Evolutionary conservation across 1,284 basidiomycete genomes (phyloP).

Genomic region (Farysia itapuensis): DNA sequence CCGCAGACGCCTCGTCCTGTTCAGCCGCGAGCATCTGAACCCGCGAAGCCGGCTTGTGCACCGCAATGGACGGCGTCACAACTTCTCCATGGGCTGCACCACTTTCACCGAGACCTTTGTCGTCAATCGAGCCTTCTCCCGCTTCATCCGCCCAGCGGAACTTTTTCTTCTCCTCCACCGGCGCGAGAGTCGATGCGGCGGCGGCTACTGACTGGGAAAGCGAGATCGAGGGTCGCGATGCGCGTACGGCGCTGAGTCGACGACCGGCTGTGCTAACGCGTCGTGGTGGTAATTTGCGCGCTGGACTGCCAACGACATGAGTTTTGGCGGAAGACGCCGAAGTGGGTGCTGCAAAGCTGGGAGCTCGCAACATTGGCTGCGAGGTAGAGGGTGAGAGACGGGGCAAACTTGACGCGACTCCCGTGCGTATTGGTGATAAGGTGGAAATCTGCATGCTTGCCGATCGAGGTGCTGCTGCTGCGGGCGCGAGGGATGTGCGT

Average conservation of each 20-base stretch:
- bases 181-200: conserved; percentile 1
- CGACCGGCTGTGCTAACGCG: conserved; percentile 8
- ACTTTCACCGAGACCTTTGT: conserved; percentile 64
- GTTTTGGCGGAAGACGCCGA: conserved; percentile 23
- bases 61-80: not conserved
- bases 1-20: conserved; percentile 1
- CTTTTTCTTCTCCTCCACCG: conserved; percentile 66
- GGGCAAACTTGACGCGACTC: too few species aligned
- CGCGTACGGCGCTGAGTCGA: conserved; percentile 5
- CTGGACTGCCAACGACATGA: conserved; percentile 6
- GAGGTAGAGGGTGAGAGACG: too few species aligned
- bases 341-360: conserved; percentile 24
- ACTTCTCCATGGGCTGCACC: not conserved
- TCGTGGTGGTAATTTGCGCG: conserved; percentile 4
- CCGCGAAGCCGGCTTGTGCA: not conserved
- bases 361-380: not conserved
- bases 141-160: conserved; percentile 88
- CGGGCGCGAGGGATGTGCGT: not conserved
- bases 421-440: not conserved
- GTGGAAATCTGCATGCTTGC: conserved; percentile 14
- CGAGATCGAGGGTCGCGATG: not conserved
- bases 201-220: not conserved
- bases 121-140: conserved; percentile 78
- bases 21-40: not conserved
- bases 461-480: conserved; percentile 6